Evolutionary conservation across 2,329 filamentous ascomycete genomes (phyloP).

Genomic region (Parafenestella ontariensis): DNA sequence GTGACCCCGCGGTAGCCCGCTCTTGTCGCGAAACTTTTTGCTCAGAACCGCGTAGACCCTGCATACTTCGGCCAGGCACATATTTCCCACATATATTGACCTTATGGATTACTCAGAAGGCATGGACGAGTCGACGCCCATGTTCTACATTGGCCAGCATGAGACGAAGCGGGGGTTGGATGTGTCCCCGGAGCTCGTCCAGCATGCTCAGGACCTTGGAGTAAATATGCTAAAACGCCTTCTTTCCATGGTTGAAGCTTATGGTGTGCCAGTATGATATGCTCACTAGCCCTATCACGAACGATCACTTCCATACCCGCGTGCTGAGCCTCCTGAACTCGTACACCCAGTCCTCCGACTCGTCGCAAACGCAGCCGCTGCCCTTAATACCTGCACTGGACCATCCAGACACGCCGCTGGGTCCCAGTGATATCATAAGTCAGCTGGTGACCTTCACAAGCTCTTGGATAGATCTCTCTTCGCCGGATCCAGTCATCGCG

Average conservation of each 20-base stretch:
- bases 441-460: slow-evolving; percentile 82
- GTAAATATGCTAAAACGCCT: slow-evolving; percentile 55
- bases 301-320: slow-evolving; percentile 71
- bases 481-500: slow-evolving; percentile 79
- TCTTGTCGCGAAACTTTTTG: slow-evolving; percentile 11
- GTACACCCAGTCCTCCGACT: slow-evolving; percentile 59
- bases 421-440: slow-evolving; percentile 71
- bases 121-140: slow-evolving; percentile 51
- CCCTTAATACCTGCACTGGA: slow-evolving; percentile 69
- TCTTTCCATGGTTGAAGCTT: slow-evolving; percentile 1
- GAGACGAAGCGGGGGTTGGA: slow-evolving; percentile 68
- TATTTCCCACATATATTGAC: neutral
- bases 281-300: slow-evolving; percentile 80
- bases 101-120: slow-evolving; percentile 41
- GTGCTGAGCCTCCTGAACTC: slow-evolving; percentile 68
- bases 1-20: slow-evolving; percentile 18
- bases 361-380: slow-evolving; percentile 50
- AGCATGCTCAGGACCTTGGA: slow-evolving; percentile 71
- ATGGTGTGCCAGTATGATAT: slow-evolving; percentile 72
- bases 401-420: slow-evolving; percentile 78
- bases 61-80: neutral
- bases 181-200: slow-evolving; percentile 69
- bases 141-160: slow-evolving; percentile 77
- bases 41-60: neutral
- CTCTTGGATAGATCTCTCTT: slow-evolving; percentile 90